phyloP scores from a whole-genome alignment of 2,329 filamentous ascomycete species.

The Chaetomiaceae sp. region DNA sequence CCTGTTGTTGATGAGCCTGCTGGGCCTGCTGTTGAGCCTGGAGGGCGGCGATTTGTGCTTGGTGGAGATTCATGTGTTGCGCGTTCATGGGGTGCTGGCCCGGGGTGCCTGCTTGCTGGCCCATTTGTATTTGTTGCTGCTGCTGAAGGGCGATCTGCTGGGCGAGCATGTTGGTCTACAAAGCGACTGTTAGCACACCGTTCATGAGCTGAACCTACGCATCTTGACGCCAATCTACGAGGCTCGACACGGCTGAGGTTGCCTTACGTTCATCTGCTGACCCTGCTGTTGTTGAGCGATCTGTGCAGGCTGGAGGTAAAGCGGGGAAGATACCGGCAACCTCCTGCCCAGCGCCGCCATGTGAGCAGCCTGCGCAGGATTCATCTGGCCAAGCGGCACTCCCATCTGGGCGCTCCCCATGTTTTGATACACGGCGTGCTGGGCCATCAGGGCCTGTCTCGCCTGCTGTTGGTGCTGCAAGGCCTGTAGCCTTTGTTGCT shows the following conservation, averaged over 20 bases:
- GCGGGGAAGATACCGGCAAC: conserved; percentile 23
- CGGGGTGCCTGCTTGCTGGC: conserved; percentile 40
- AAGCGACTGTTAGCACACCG: conserved; percentile 19
- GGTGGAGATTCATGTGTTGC: conserved; percentile 44
- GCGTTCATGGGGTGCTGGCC: conserved; percentile 47
- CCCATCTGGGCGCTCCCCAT: conserved; percentile 54
- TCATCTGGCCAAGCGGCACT: conserved; percentile 43
- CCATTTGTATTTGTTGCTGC: conserved; percentile 40
- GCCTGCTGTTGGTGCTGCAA: conserved; percentile 52
- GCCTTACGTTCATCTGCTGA: conserved; percentile 27
- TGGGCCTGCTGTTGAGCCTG: conserved; percentile 37
- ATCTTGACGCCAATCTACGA: background rate
- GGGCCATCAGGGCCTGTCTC: conserved; percentile 50
- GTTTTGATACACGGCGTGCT: conserved; percentile 47
- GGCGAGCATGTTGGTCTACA: conserved; percentile 39
- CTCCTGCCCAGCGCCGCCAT: conserved; percentile 30
- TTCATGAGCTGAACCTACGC: conserved; percentile 15
- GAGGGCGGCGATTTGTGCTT: conserved; percentile 38
- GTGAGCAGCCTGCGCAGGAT: conserved; percentile 28
- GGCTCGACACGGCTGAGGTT: conserved; percentile 6
- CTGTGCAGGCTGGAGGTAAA: conserved; percentile 26
- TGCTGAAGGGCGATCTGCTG: conserved; percentile 47
- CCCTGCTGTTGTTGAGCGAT: conserved; percentile 25
- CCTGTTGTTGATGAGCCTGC: conserved; percentile 34
- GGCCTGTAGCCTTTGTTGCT: conserved; percentile 48